Evolutionary conservation across 139 green algal species (phyloP), one percentile per base, ranked within the genome.

Genomic region (Trebouxia sp.): DNA sequence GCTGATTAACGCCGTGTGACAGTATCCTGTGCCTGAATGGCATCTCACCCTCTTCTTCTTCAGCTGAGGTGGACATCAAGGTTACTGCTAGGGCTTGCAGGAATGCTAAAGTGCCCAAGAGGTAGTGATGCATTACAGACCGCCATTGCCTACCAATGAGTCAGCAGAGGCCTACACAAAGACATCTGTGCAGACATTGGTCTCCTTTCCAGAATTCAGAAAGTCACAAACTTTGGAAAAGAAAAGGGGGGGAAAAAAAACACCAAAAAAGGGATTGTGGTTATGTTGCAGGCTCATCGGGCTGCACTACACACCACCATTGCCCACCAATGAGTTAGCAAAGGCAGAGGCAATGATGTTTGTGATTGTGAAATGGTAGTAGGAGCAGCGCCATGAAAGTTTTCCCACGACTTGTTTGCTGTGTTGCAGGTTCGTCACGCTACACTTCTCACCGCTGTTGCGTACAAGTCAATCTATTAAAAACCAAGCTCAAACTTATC

Each of bases 21-120:
- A n/a, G n/a, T n/a, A n/a, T n/a, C n/a, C n/a, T n/a, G n/a, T n/a
- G n/a, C n/a, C 14, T 28, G 11, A 35, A 12, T 10, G 62, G 43
- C 2, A 5, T 35, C 12, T 3, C 15, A 0, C 28, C 32, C 32
- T 72, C 32, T 38, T 39, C 55, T 12, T 38, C n/a, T 6, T 38
- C 55, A 17, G 17, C 26, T 45, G 62, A 72, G 35, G 62, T 72
- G 62, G 62, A 72, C 9, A 72, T 72, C 32, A 72, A 43, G 10
- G 62, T 35, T 12, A 35, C 62, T 15, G 62, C 35, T 35, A 72
- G 15, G 10, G 62, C 62, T 8, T 72, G 62, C 35, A 43, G 62
- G 32, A 72, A 45, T 17, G 42, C 62, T 72, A 35, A 72, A 45
- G 32, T 72, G 3, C 62, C 62, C 35, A 72, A 35, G 37, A 72